A percentile compares a stretch with the other conserved stretches of the same genome.
Conservation (phyloP, 345 rosid genomes). For the Moricandia moricandioides region DNA sequence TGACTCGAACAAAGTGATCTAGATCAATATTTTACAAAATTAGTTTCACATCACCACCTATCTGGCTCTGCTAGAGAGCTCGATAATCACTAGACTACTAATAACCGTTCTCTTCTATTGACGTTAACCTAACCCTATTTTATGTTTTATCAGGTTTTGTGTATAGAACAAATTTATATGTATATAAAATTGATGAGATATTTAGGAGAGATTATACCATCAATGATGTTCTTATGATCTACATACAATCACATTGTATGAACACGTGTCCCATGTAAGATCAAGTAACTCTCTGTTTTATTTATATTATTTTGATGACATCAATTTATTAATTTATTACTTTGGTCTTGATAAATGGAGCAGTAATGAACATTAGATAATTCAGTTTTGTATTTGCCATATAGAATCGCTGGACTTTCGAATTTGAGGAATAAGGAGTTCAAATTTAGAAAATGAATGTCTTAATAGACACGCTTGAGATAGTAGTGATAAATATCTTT, state of each 20-base stretch:
- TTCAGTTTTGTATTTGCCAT: background rate
- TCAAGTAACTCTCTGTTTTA: background rate
- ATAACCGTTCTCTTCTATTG: no score
- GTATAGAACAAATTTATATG: no score
- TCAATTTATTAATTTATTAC: background rate
- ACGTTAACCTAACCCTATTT: no score
- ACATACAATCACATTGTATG: background rate
- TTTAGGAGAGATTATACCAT: no score
- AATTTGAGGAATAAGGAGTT: background rate
- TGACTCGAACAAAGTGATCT: no score
- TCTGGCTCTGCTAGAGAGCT: no score
- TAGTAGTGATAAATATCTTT: background rate
- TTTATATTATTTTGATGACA: background rate
- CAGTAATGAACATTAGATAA: background rate
- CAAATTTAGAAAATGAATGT: background rate
- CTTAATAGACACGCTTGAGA: background rate
- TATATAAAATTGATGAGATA: no score
- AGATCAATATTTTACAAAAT: no score
- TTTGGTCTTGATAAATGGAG: background rate
- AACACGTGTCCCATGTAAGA: conserved; percentile 25
- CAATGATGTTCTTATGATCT: background rate
- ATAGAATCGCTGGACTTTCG: background rate
- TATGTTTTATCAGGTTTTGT: no score
- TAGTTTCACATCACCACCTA: no score
- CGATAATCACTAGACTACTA: no score